Percentiles rank a stretch among this genome's conserved stretches.
phyloP scores from a whole-genome alignment of 2,329 filamentous ascomycete genomes.

The Chaetomium globosum region DNA sequence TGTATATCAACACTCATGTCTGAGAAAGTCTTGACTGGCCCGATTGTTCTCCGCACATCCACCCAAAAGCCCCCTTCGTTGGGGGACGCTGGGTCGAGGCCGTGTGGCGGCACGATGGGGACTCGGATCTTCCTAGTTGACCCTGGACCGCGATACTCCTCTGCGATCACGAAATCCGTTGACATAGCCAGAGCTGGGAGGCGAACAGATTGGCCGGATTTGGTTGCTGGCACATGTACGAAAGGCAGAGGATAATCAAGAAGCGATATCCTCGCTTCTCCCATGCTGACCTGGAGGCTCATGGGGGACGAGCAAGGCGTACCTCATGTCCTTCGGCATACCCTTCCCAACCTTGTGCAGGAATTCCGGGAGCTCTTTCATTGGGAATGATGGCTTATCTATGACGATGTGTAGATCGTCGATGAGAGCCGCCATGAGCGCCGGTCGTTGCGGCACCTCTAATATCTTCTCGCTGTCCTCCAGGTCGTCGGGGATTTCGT shows the following conservation, averaged over 20 bases:
- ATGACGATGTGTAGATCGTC: constrained; percentile 82
- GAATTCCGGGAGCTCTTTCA: constrained; percentile 79
- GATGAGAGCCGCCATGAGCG: constrained; percentile 76
- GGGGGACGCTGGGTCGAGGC: constrained; percentile 55
- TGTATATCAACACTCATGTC: constrained; percentile 92
- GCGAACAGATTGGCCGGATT: constrained; percentile 75
- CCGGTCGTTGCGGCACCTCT: constrained; percentile 80
- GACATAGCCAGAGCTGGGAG: constrained; percentile 80
- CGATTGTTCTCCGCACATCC: constrained; percentile 85
- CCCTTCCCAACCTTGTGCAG: constrained; percentile 92
- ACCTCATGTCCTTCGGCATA: constrained; percentile 89
- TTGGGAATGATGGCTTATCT: constrained; percentile 90
- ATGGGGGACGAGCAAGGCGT: constrained; percentile 88
- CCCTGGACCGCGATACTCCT: constrained; percentile 81
- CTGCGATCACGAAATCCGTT: constrained; percentile 92
- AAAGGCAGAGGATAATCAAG: constrained; percentile 93
- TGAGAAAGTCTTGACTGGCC: constrained; percentile 94
- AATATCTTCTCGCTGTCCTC: constrained; percentile 84
- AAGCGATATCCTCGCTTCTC: constrained; percentile 81
- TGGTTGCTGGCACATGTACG: constrained; percentile 83
- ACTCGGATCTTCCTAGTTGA: constrained; percentile 80
- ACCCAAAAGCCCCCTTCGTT: constrained; percentile 73
- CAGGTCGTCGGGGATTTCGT: constrained; percentile 77
- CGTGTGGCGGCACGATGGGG: constrained; percentile 73
- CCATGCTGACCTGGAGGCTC: constrained; percentile 85